Conservation (phyloP, 2,329 filamentous ascomycete genomes). For the Hysterium pulicare region DNA sequence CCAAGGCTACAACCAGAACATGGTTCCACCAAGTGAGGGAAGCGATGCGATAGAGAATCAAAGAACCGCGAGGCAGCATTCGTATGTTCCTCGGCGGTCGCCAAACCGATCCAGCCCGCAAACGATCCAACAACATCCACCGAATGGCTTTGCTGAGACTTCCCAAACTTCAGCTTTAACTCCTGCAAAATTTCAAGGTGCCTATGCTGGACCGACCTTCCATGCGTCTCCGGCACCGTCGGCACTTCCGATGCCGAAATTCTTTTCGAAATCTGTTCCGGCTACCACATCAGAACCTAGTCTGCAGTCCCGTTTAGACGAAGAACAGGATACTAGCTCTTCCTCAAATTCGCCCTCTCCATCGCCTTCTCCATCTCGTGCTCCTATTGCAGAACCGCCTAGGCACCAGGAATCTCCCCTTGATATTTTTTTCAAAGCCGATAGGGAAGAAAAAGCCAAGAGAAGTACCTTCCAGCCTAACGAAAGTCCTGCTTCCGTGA, state of each 20-base stretch:
- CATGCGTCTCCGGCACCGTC: slow-evolving; percentile 92
- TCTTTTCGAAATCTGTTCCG: slow-evolving; percentile 72
- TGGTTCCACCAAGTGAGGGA: not conserved
- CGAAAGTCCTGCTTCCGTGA: slow-evolving; percentile 35
- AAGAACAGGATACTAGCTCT: slow-evolving; percentile 40
- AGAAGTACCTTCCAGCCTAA: slow-evolving; percentile 50
- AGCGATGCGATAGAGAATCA: not conserved
- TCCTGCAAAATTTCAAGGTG: slow-evolving; percentile 40
- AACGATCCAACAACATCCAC: not conserved
- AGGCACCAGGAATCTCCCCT: slow-evolving; percentile 69
- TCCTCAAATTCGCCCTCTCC: slow-evolving; percentile 41
- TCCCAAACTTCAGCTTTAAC: slow-evolving; percentile 17
- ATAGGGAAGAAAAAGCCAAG: slow-evolving; percentile 71
- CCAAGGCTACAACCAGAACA: not conserved
- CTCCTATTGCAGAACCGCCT: slow-evolving; percentile 39
- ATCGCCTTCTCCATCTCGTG: slow-evolving; percentile 54
- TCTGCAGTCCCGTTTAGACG: slow-evolving; percentile 44
- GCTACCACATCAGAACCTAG: slow-evolving; percentile 54
- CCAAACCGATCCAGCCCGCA: not conserved
- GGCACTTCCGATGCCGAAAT: slow-evolving; percentile 84
- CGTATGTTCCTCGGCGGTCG: not conserved
- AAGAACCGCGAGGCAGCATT: slow-evolving; percentile 1
- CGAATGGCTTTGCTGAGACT: not conserved
- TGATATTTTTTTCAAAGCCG: slow-evolving; percentile 86
- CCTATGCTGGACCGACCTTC: slow-evolving; percentile 91